Evolutionary conservation across 2,329 filamentous ascomycete species (phyloP).

Genomic region (Alternaria novae-zelandiae): DNA sequence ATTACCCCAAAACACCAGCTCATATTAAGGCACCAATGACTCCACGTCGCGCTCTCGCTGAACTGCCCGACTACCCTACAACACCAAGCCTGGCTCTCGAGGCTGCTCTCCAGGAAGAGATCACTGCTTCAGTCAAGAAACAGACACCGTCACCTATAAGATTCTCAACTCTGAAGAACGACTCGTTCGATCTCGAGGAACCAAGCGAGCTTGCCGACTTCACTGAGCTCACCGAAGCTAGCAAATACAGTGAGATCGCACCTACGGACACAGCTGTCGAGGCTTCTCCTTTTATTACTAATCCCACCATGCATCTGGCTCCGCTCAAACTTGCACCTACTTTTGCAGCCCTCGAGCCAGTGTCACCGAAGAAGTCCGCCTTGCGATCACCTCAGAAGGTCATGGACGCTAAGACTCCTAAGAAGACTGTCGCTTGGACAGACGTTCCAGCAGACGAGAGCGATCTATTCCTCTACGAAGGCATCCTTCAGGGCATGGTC

Average conservation of each 20-base stretch:
- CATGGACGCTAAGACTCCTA: conserved; percentile 38
- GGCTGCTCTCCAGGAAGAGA: conserved; percentile 34
- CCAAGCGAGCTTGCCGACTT: conserved; percentile 18
- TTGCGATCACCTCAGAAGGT: conserved; percentile 46
- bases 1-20: conserved; percentile 29
- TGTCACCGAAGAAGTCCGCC: conserved; percentile 41
- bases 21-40: conserved; percentile 28
- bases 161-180: conserved; percentile 14
- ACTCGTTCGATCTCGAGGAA: conserved; percentile 17
- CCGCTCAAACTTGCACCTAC: conserved; percentile 18
- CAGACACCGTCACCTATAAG: conserved; percentile 29
- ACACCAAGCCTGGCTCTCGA: conserved; percentile 33
- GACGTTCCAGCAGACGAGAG: conserved; percentile 28
- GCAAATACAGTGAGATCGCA: conserved; percentile 19
- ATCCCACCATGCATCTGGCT: conserved; percentile 22
- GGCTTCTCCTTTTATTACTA: conserved; percentile 9
- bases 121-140: conserved; percentile 34
- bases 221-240: conserved; percentile 20
- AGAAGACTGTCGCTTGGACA: conserved; percentile 47
- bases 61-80: conserved; percentile 30
- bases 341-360: conserved; percentile 16
- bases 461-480: conserved; percentile 30
- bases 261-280: conserved; percentile 20
- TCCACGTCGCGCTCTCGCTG: conserved; percentile 27
- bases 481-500: conserved; percentile 64